Base-by-base conservation (phyloP, 1,284 basidiomycete genomes). In the Sanghuangporus baumii region DNA sequence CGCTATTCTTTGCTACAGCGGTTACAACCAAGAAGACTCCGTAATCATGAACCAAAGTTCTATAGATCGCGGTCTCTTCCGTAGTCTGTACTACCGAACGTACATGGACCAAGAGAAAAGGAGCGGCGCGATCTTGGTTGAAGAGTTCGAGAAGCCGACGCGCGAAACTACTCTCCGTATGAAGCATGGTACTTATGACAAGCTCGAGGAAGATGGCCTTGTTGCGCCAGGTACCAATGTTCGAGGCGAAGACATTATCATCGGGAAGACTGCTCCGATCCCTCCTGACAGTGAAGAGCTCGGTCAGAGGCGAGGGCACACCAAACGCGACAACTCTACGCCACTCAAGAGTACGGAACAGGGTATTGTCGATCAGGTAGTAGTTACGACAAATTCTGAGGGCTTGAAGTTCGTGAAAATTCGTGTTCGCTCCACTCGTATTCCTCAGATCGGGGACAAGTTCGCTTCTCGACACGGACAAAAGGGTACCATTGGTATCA, bases 41-140 rank as follows among this genome's bases (percentile, higher is more conserved):
- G 96, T 99, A 75, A 99, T 99, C 76, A 98, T 99, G 96, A 99
- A 99, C 75, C 96, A 99, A 77, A 94, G 91, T 67, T 97, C 96
- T 20, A 94, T 99, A 71, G 96, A 99, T 73, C 92, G 97, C 62
- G 96, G 97, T 65, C 82, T 99, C 40, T 99, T 99, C 89, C 88
- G 96, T 36, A 97, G 95, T 79, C 89, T 99, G 72, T 99, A 99
- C 77, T 99, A 98, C 76, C 88, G 97, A 69, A 95, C 94, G 66
- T 98, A 99, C 75, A 94, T 94, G 88, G 96, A 99, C 75, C 84
- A 96, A 65, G 96, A 99, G 80, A 98, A 98, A 84, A 96, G 94
- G 79, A 91, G 91, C 67, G 97, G 97, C 46, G 84, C 96, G 46
- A 88, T 95, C 68, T 89, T 92, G 72, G 74, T 96, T 60, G 97